Percentiles rank a stretch among this genome's conserved stretches.
These are phyloP conservation scores for Arthrobotrys entomopaga DNA, from an alignment of 2,329 filamentous ascomycete species.

Conservation along the genomic window DNA sequence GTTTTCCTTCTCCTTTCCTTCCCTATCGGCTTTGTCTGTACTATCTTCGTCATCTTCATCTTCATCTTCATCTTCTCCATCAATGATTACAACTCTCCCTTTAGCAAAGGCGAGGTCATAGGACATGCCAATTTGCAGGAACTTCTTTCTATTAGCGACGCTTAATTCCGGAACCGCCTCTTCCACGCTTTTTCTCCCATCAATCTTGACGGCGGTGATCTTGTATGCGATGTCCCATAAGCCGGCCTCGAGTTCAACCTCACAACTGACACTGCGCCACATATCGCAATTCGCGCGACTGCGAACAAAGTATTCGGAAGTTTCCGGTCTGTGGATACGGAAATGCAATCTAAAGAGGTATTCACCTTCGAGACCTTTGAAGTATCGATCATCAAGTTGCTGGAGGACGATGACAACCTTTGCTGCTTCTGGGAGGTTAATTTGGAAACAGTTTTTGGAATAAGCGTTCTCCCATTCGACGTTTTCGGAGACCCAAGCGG, in stretches of 20 bases:
- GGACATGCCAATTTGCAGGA: conserved; percentile 74
- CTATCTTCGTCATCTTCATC: conserved; percentile 62
- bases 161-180: conserved; percentile 71
- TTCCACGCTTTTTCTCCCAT: conserved; percentile 70
- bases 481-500: conserved; percentile 71
- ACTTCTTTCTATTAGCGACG: conserved; percentile 72
- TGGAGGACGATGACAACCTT: conserved; percentile 71
- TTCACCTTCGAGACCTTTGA: conserved; percentile 70
- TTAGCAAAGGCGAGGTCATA: conserved; percentile 78
- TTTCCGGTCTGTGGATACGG: conserved; percentile 67
- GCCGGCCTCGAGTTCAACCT: conserved; percentile 78
- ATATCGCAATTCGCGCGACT: conserved; percentile 63
- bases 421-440: conserved; percentile 68
- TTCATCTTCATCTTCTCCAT: conserved; percentile 64
- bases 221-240: conserved; percentile 80
- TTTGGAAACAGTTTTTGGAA: conserved; percentile 70
- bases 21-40: conserved; percentile 45
- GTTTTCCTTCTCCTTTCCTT: conserved; percentile 66
- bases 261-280: conserved; percentile 79
- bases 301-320: conserved; percentile 61
- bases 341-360: conserved; percentile 69
- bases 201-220: conserved; percentile 70
- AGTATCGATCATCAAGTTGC: conserved; percentile 72
- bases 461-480: conserved; percentile 73
- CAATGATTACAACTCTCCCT: conserved; percentile 64